Base-by-base conservation (phyloP, 495 filamentous ascomycete genomes). In the Tetracladium marchalianum region DNA sequence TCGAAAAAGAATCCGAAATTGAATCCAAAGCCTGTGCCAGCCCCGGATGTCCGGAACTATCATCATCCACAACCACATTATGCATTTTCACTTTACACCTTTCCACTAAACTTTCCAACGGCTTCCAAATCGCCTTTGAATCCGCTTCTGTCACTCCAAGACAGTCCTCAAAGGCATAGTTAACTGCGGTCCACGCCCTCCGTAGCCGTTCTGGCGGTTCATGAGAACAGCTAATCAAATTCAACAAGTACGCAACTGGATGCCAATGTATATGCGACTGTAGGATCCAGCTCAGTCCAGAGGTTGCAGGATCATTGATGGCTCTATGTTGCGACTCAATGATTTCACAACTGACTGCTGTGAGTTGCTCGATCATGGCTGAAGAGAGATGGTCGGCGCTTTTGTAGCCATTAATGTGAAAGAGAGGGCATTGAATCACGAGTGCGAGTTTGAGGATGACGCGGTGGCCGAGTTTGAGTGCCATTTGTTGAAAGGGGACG, bases 201-300 rank as follows among this genome's bases (percentile, higher is more conserved):
- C 7, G 22, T 27, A 27, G 7, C 22, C 22, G 22, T 7, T 27
- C 22, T 7, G 22, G 22, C 22, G 22, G 22, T 7, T 27, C 22
- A 27, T 27, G 3, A 3, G 22, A 27, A 27, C 22, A 27, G 22
- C 41, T 34, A 11, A 44, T 12, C 5, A 34, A 13, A 31, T 34
- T 34, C 5, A 44, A 32, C 7, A 44, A 16, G 31, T 34, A 44
- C 5, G 31, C 41, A 10, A 44, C 15, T 19, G 27, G 31, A 18
- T 44, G 41, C 41, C 41, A 44, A 16, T 44, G 41, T 6, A 44
- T 19, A 15, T 44, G 17, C 11, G 41, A 19, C 15, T 18, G 41
- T 5, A 35, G 6, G 27, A 44, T 17, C 41, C 27, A 44, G 2
- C 15, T 18, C 41, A 27, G 35, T 16, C 12, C 31, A 1, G 27